phyloP scores from a whole-genome alignment of 2,329 filamentous ascomycete genomes.

The Hypomyces perniciosus region DNA sequence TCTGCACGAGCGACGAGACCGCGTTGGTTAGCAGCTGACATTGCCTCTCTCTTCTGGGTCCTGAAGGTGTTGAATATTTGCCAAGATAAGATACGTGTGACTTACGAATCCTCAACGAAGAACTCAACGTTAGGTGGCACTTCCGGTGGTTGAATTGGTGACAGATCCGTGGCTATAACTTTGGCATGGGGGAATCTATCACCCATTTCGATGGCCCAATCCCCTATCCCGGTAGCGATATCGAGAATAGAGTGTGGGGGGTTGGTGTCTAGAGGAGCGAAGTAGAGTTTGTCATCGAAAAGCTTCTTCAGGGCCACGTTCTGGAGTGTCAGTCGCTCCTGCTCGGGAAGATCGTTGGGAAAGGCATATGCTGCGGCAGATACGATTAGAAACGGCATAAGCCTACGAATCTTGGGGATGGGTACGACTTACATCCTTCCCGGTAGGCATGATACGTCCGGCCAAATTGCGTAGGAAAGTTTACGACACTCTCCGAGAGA shows the following conservation, averaged over 20 bases:
- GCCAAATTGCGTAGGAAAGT: constrained; percentile 38
- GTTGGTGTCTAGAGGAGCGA: constrained; percentile 34
- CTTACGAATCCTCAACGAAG: constrained; percentile 58
- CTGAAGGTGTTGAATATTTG: neutral
- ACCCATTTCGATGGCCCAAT: constrained; percentile 64
- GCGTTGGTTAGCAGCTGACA: neutral
- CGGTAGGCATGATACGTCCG: constrained; percentile 43
- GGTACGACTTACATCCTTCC: constrained; percentile 35
- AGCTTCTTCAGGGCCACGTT: constrained; percentile 32
- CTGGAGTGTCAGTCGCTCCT: constrained; percentile 37
- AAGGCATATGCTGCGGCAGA: constrained; percentile 36
- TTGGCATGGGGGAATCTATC: constrained; percentile 52
- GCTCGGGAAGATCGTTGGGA: constrained; percentile 39
- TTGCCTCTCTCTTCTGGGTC: neutral
- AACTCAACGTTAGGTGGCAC: constrained; percentile 71
- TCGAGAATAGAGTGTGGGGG: constrained; percentile 36
- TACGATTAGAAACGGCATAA: constrained; percentile 6
- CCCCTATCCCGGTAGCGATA: constrained; percentile 41
- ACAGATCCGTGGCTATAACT: constrained; percentile 60
- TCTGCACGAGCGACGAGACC: constrained; percentile 21
- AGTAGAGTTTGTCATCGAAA: constrained; percentile 35
- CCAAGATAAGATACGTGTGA: neutral
- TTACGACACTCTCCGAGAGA: constrained; percentile 35
- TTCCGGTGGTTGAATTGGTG: constrained; percentile 58
- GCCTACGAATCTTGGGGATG: neutral